Base-by-base conservation (phyloP, 1,284 basidiomycete species). In the Melampsora medusae region DNA sequence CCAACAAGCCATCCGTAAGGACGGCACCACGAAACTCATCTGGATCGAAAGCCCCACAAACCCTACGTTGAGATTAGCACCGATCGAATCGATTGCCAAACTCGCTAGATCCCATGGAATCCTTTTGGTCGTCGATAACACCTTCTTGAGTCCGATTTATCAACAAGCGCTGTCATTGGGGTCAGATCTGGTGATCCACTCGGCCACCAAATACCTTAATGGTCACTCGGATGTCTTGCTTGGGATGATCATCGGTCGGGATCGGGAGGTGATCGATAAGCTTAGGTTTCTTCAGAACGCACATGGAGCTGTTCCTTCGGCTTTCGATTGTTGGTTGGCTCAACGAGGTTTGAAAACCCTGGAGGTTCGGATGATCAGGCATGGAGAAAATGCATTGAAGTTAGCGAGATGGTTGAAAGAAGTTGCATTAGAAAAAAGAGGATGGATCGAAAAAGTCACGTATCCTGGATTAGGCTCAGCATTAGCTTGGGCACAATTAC, bases 1-100 rank as follows among this genome's bases (percentile, higher is more conserved):
- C 46, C 49, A 60, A 65, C 17, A 48, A 38, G 33, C 16, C 22
- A 64, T 77, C 68, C 38, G 42, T 10, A 38, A 60, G 64, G 28
- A 33, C 33, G 53, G 49, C 0, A 31, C 6, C 9, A 42, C 65
- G 2, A 79, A 95, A 91, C 86, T 98, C n/a, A 88, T 99, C 77
- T 98, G 94, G 94, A 89, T 97, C 81, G 95, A 99, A 84, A 88
- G 92, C 0, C 96, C 95, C 0, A 97, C 94, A 17, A 98, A 98
- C 84, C 96, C 96, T 0, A 93, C 92, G 0, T 89, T 98, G 14
- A 89, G 90, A n/a, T 85, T 97, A 48, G 89, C 95, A 77, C 89
- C 92, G 82, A 89, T 95, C 81, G 82, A 86, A 0, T 86, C 88
- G 73, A 87, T 94, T 78, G 86, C 87, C 53, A 82, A 86, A 42